Conservation (phyloP, 2,329 filamentous ascomycete genomes). For the Grosmannia serpens region DNA sequence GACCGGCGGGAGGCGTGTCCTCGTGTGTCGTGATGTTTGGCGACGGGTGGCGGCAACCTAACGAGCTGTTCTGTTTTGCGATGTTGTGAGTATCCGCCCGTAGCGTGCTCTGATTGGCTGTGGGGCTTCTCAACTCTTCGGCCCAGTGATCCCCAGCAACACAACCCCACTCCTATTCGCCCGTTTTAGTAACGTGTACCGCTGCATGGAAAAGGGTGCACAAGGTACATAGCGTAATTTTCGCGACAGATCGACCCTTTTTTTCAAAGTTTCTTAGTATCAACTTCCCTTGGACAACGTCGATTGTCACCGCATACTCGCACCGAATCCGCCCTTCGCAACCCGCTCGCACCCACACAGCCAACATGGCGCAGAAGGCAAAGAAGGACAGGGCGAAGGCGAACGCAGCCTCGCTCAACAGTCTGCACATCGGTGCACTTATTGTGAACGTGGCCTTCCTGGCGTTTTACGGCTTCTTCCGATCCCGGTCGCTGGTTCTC, state of each 20-base stretch:
- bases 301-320: background rate
- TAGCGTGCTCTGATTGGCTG: constrained; percentile 24
- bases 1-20: background rate
- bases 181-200: background rate
- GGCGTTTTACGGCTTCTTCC: constrained; percentile 55
- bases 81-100: constrained; percentile 26
- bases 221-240: background rate
- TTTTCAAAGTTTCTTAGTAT: background rate
- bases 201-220: background rate
- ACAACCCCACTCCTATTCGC: constrained; percentile 8
- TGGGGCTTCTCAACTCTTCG: constrained; percentile 7
- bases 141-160: constrained; percentile 22
- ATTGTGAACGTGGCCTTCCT: constrained; percentile 65
- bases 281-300: background rate
- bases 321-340: no score
- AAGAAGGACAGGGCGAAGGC: constrained; percentile 60
- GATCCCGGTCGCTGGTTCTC: constrained; percentile 49
- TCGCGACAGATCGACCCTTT: background rate
- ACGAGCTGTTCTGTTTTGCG: constrained; percentile 17
- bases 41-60: background rate
- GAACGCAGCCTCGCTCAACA: constrained; percentile 67
- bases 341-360: no score
- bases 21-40: constrained; percentile 3
- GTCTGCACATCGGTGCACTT: constrained; percentile 68
- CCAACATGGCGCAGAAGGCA: constrained; percentile 48